Conservation (phyloP, 148 eudicot genomes). For the Heliamphora exappendiculata region DNA sequence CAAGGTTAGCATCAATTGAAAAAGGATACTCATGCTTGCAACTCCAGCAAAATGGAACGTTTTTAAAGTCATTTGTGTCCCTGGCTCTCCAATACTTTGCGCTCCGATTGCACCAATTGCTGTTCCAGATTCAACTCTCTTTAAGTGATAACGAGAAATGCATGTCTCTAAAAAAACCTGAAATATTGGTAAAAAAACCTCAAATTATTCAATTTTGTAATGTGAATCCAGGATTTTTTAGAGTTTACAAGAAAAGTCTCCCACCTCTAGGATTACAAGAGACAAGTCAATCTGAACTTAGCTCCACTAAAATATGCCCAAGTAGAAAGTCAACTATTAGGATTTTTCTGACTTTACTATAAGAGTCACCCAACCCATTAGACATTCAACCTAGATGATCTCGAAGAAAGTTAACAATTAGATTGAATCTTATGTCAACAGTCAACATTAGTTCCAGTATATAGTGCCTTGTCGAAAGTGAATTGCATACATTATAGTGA, state of each 20-base stretch:
- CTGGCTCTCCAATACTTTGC: conserved; percentile 99
- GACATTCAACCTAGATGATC: neutral
- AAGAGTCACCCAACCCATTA: neutral
- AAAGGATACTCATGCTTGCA: conserved; percentile 99
- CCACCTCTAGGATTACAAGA: neutral
- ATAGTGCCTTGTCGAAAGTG: too few species aligned
- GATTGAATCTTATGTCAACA: too few species aligned
- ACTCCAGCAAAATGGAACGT: conserved; percentile 99
- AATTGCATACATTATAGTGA: neutral
- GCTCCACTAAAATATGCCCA: neutral
- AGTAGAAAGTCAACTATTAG: neutral
- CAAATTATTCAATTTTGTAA: too few species aligned
- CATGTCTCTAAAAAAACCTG: conserved; percentile 80
- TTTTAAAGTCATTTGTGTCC: conserved; percentile 96
- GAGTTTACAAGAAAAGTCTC: neutral
- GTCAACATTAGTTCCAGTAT: too few species aligned
- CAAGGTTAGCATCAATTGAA: neutral
- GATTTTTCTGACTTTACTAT: too few species aligned
- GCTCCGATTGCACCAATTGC: conserved; percentile 98
- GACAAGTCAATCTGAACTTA: neutral
- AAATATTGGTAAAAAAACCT: conserved; percentile 11
- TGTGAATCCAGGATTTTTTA: neutral
- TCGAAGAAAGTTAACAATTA: neutral
- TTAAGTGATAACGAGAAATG: conserved; percentile 66
- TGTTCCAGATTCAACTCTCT: conserved; percentile 84